Percentiles rank a stretch among this genome's conserved stretches.
Conservation (phyloP, 768 basidiomycete genomes). For the Amanita subjunquillea region DNA sequence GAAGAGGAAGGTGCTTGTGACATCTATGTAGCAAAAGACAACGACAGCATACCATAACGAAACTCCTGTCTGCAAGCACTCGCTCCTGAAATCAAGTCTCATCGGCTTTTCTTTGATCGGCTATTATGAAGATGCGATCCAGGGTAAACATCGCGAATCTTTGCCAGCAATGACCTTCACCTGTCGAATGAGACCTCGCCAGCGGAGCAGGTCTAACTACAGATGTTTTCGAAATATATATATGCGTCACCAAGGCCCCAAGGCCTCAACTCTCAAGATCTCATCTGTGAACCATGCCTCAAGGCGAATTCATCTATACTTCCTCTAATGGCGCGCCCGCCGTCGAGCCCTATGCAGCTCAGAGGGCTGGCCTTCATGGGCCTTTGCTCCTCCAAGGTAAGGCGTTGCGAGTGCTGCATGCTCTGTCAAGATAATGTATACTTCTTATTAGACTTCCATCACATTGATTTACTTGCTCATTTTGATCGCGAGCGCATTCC, state of each 20-base stretch:
- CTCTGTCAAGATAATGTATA: slow-evolving; percentile 7
- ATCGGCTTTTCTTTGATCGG: too few relatives aligned
- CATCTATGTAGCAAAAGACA: too few relatives aligned
- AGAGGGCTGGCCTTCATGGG: slow-evolving; percentile 64
- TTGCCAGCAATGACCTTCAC: too few relatives aligned
- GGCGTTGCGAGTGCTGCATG: slow-evolving; percentile 7
- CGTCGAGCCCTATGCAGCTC: slow-evolving; percentile 65
- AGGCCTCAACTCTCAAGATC: slow-evolving; percentile 6
- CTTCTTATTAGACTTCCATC: slow-evolving; percentile 61
- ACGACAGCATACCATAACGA: too few relatives aligned
- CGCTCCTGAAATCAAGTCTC: too few relatives aligned
- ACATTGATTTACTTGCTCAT: slow-evolving; percentile 84
- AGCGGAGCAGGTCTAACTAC: not conserved
- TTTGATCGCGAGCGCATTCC: slow-evolving; percentile 95
- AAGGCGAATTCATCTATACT: slow-evolving; percentile 67
- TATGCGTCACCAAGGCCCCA: slow-evolving; percentile 7
- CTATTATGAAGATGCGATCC: too few relatives aligned
- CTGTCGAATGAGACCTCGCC: too few relatives aligned
- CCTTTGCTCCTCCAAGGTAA: slow-evolving; percentile 85
- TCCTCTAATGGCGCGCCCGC: slow-evolving; percentile 79
- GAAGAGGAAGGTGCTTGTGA: too few relatives aligned
- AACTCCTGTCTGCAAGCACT: too few relatives aligned
- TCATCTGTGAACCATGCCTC: slow-evolving; percentile 40
- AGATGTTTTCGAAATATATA: not conserved
- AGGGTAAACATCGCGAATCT: too few relatives aligned